Percentiles rank a stretch among this genome's conserved stretches.
These are phyloP conservation scores for Colletotrichum sp. DNA, from an alignment of 2,329 filamentous ascomycete species.

Conservation along the genomic window DNA sequence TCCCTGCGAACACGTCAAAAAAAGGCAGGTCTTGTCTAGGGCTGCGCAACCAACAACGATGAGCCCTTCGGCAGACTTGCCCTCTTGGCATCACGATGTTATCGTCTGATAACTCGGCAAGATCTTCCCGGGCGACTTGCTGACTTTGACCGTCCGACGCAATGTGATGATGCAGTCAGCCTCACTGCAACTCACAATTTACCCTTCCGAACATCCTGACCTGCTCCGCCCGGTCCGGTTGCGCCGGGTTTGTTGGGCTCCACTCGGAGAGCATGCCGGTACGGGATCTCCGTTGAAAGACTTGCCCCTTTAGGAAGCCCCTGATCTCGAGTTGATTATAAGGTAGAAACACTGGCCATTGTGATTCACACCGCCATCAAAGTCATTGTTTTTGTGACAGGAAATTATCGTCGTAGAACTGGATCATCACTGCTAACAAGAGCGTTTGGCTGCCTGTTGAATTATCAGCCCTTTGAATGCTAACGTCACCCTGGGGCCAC, in stretches of 20 bases:
- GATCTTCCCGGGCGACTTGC: background rate
- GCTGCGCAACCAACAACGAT: background rate
- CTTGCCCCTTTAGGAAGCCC: background rate
- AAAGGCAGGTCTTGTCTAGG: background rate
- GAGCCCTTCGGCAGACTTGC: background rate
- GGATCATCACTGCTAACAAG: rapidly evolving
- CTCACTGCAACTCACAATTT: background rate
- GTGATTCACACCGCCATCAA: background rate
- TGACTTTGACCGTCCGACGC: background rate
- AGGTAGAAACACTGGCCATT: background rate
- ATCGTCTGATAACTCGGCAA: background rate
- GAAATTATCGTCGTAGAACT: background rate
- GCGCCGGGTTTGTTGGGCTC: background rate
- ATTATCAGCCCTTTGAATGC: background rate
- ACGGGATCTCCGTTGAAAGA: background rate
- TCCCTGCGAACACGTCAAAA: background rate
- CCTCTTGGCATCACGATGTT: background rate
- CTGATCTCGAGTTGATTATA: background rate
- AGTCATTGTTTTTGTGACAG: rapidly evolving
- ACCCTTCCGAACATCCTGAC: background rate
- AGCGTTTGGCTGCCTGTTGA: background rate
- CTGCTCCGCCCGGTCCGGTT: background rate
- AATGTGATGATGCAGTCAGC: background rate
- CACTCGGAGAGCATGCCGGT: background rate
- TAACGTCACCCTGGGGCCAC: rapidly evolving